A percentile compares a stretch with the other conserved stretches of the same genome.
These are phyloP conservation scores for Perkinsus olseni DNA, from an alignment of 169 alveolate species.

Conservation along the genomic window DNA sequence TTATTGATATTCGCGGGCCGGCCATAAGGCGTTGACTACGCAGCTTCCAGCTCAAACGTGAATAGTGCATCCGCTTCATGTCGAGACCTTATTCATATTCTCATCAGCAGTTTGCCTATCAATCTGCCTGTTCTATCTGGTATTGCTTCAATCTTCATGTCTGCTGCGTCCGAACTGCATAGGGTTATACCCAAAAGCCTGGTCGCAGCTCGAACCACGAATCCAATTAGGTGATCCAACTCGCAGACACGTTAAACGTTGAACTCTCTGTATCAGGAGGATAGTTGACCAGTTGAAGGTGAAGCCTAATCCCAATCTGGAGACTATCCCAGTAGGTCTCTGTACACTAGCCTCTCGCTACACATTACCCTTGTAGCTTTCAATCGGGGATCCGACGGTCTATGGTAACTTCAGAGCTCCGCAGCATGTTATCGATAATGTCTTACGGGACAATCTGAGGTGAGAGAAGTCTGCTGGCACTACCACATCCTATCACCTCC, in stretches of 20 bases:
- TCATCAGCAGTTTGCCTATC: too few species aligned
- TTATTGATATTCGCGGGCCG: too few species aligned
- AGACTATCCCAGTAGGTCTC: neutral
- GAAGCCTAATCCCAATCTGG: neutral
- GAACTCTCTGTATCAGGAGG: neutral
- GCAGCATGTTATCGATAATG: neutral
- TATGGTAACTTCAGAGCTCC: conserved; percentile 12
- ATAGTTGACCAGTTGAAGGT: neutral
- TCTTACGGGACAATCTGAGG: neutral
- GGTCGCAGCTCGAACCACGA: neutral
- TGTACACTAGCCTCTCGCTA: neutral
- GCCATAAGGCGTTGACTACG: too few species aligned
- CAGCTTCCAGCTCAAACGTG: too few species aligned
- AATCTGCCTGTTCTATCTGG: neutral
- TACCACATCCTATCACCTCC: too few species aligned
- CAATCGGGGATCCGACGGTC: conserved; percentile 15
- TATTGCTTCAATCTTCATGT: neutral
- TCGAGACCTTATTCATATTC: too few species aligned
- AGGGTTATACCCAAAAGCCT: neutral
- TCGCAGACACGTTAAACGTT: neutral
- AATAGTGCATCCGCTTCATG: too few species aligned
- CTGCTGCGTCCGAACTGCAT: neutral
- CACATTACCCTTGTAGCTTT: neutral
- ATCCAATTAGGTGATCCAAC: neutral
- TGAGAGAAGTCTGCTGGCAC: neutral